Base-by-base conservation (phyloP, 352 stramenopile species). In the Phytopythium sindhum region DNA sequence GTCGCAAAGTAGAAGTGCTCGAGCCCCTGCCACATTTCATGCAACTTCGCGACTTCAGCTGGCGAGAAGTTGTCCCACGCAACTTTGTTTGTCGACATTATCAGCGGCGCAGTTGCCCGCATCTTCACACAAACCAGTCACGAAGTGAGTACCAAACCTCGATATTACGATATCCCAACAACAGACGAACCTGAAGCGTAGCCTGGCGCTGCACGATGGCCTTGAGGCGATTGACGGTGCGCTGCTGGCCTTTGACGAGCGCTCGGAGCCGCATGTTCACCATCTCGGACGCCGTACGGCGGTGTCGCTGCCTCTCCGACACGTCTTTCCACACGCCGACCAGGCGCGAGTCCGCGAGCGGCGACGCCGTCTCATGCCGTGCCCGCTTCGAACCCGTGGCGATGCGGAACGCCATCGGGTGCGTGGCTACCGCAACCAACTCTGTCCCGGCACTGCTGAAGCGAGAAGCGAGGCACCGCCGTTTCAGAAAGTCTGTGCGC, bases 241-340 rank as follows among this genome's bases (percentile, higher is more conserved):
- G 45, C 17, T 37, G 45, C 11, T 63, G 58, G 5, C 31, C 31
- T 19, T 23, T 29, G 29, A 63, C n/a, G 11, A 53, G 42, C 45
- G 33, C 19, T 17, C 58, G 58, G 4, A 63, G 58, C 3, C 58
- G 21, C 15, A 41, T 35, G 29, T 63, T 63, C 33, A 57, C 58
- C 58, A 37, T 29, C 33, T 63, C 45, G 8, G 58, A 53, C 31
- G 35, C 29, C 6, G 21, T 23, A 19, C 29, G 58, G 15, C n/a
- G 48, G 6, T 10, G 26, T 26, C 21, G 28, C 21, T 63, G 58
- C 12, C 47, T 35, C 35, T 57, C 31, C 5, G 58, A 29, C 8
- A 63, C 28, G 15, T 57, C 45, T 31, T 39, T 63, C 54, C 54
- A 60, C 54, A 60, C 4, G 33, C 12, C 19, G 8, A 8, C n/a